These are phyloP conservation scores for Plasmopara halstedii DNA, from an alignment of 352 stramenopile species.

Conservation along the genomic window DNA sequence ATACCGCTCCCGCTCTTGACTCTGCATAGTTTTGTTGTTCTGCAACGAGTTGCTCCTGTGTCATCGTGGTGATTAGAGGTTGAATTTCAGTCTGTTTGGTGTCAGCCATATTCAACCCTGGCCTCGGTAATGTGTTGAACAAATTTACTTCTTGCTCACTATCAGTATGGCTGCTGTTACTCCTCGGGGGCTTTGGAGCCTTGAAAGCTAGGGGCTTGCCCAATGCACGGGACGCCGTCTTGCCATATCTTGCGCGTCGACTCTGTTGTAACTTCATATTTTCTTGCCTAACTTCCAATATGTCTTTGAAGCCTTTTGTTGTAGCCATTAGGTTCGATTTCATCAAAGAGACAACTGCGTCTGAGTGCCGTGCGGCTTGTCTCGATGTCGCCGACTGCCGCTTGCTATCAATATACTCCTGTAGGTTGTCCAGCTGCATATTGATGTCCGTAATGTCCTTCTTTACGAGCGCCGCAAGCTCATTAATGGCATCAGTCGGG, in stretches of 20 bases:
- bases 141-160: slow-evolving; percentile 33
- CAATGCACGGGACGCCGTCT: slow-evolving; percentile 56
- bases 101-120: slow-evolving; percentile 17
- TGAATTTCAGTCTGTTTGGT: slow-evolving; percentile 33
- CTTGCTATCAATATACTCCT: slow-evolving; percentile 75
- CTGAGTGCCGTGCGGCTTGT: slow-evolving; percentile 72
- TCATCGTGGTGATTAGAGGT: slow-evolving; percentile 66
- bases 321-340: slow-evolving; percentile 79
- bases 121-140: slow-evolving; percentile 48
- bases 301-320: slow-evolving; percentile 78
- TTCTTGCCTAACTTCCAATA: slow-evolving; percentile 77
- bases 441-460: slow-evolving; percentile 86
- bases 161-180: slow-evolving; percentile 24
- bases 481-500: slow-evolving; percentile 76
- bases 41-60: slow-evolving; percentile 65
- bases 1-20: slow-evolving; percentile 62
- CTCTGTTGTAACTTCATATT: slow-evolving; percentile 85
- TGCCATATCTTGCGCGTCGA: slow-evolving; percentile 64
- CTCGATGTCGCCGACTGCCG: slow-evolving; percentile 42
- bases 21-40: slow-evolving; percentile 77
- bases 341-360: slow-evolving; percentile 79
- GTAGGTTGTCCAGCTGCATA: slow-evolving; percentile 75
- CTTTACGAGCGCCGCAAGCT: slow-evolving; percentile 73
- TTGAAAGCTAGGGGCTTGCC: slow-evolving; percentile 75
- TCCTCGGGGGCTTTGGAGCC: slow-evolving; percentile 23